Conservation (phyloP, 2,329 filamentous ascomycete species). For the Arthrobotrys musiformis region DNA sequence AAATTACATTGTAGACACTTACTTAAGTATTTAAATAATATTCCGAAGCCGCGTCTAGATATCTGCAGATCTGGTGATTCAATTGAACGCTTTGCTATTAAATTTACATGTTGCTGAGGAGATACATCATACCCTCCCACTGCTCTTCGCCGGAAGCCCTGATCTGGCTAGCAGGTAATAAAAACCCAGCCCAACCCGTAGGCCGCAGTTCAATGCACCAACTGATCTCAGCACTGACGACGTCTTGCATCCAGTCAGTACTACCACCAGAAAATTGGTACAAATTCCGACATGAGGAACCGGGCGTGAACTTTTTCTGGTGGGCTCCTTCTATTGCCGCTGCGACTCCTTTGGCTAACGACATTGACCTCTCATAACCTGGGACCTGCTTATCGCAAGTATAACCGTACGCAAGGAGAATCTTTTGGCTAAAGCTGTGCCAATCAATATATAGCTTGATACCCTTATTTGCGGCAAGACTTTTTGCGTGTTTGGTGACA, state of each 20-base stretch:
- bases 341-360: conserved; percentile 27
- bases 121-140: conserved; percentile 63
- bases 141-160: conserved; percentile 65
- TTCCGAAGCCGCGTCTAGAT: too few relatives aligned
- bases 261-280: conserved; percentile 69
- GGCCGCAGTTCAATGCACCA: conserved; percentile 65
- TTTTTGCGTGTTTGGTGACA: conserved; percentile 66
- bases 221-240: conserved; percentile 60
- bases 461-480: conserved; percentile 60
- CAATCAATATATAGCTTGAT: conserved; percentile 71
- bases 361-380: conserved; percentile 33
- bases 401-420: conserved; percentile 50
- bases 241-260: conserved; percentile 65
- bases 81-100: too few relatives aligned
- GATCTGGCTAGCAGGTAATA: conserved; percentile 67
- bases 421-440: conserved; percentile 72
- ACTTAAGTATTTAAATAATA: too few relatives aligned
- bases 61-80: too few relatives aligned
- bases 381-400: conserved; percentile 29
- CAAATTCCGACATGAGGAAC: conserved; percentile 70
- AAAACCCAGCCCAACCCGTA: conserved; percentile 66
- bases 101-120: conserved; percentile 32
- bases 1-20: too few relatives aligned
- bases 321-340: conserved; percentile 4
- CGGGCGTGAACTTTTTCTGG: conserved; percentile 62